Base-by-base conservation (phyloP, 129 eudicot species). In the Tagetes patula region DNA sequence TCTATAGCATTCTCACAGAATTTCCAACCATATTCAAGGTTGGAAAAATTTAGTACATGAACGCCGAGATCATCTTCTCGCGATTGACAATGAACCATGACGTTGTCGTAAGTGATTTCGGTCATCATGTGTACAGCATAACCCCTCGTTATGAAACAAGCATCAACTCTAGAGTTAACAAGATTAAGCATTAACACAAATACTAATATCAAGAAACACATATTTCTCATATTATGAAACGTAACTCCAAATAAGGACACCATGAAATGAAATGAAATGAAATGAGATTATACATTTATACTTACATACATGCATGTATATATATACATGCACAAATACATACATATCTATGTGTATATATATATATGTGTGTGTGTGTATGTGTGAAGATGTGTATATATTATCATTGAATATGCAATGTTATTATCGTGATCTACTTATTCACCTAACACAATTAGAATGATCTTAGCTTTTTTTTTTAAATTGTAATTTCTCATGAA, bases 31-130 rank as follows among this genome's bases (percentile, higher is more conserved):
- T 77, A 77, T 8, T 70, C 72, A 33, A 62, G 77, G 38, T 52
- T 69, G 31, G 58, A 30, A 41, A 62, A 77, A 11, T 77, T 70
- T 33, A 77, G 77, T 20, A 71, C 65, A 14, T 78, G 72, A 50
- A 78, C 77, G 32, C 77, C 72, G 1, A 78, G 67, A 63, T 78
- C 72, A 4, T n/a, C 10, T 31, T 77, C 81, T 41, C 41, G 41
- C 1, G 81, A 70, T 33, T 77, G 32, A 49, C 81, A 77, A 13
- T 70, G 81, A 42, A 77, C 76, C 81, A 60, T 64, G 31, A 77
- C 77, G 31, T 70, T 62, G 45, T 77, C 76, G 27, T 70, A 70
- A 8, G 56, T 49, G 48, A 70, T 71, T 70, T 39, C 33, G 30
- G 81, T 77, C 34, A 62, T 48, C 32, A 77, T 50, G 58, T 70